A percentile compares a stretch with the other conserved stretches of the same genome.
Conservation (phyloP, 805 yeast genomes). For the Wickerhamomyces subpelliculosus region DNA sequence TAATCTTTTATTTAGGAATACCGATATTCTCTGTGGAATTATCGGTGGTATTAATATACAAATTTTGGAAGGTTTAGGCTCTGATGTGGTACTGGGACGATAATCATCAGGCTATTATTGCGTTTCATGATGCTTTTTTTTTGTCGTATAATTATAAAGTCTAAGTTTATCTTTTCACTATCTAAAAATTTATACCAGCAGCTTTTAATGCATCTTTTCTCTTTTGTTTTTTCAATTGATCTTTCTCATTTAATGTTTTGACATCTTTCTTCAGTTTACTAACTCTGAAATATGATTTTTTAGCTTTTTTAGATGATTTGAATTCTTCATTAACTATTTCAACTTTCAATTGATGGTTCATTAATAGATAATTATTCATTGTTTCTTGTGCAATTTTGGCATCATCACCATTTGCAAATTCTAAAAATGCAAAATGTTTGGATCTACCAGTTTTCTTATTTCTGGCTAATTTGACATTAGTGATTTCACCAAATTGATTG, state of each 20-base stretch:
- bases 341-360: constrained; percentile 82
- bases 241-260: constrained; percentile 25
- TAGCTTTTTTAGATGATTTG: constrained; percentile 29
- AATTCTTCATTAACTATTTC: constrained; percentile 45
- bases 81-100: too few relatives aligned
- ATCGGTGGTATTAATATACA: too few relatives aligned
- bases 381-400: constrained; percentile 90
- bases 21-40: too few relatives aligned
- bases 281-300: constrained; percentile 26
- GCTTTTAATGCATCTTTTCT: constrained; percentile 27
- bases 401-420: constrained; percentile 65
- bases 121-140: too few relatives aligned
- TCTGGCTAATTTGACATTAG: constrained; percentile 74
- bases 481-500: constrained; percentile 82
- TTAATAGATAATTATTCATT: constrained; percentile 88
- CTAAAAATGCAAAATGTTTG: constrained; percentile 87
- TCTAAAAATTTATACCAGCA: constrained; percentile 31
- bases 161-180: too few relatives aligned
- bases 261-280: constrained; percentile 23
- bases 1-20: too few relatives aligned
- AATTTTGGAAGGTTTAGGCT: too few relatives aligned
- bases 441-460: constrained; percentile 87
- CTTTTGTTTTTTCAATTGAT: constrained; percentile 24
- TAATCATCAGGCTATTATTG: too few relatives aligned
- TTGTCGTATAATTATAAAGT: too few relatives aligned